Evolutionary conservation across 139 green algal genomes (phyloP), one percentile per base, ranked within the genome.

Genomic region (Zygnema cylindricum): DNA sequence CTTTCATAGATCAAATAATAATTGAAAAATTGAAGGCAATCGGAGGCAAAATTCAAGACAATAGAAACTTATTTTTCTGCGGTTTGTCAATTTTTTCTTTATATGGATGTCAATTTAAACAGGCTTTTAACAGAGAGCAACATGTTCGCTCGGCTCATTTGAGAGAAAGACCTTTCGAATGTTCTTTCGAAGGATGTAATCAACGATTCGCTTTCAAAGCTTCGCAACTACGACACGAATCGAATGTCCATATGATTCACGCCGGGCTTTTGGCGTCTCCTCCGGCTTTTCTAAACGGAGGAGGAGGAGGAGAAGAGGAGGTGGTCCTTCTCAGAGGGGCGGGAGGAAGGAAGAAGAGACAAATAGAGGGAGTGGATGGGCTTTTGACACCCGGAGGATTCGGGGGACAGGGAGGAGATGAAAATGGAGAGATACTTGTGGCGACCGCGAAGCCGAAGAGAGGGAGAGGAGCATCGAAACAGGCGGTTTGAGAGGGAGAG

Each of bases 311-410:
- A 16, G 49, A 63, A 25, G 49, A 63, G 49, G 49, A 63, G 49
- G 7, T 63, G 49, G 49, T 25, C 7, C 7, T 25, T 7, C 49
- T 25, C 7, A 41, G 71, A 11, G 71, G 71, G 21, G 71, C 36
- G 38, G 71, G 71, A 41, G 71, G 71, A 25, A 79, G 71, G 71
- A 79, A 79, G 71, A 41, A 16, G 71, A 3, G 38, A 16, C 36
- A 41, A 16, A 79, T 79, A 41, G 71, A 41, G 36, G 36, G 36
- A 41, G 71, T 79, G 71, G 71, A 79, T 16, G 71, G 71, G 71
- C 71, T 79, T 3, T 16, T 79, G 36, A n/a, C 36, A 11, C 38
- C 71, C 11, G 71, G 38, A 16, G 21, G 7, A 16, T 11, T 79
- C 11, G 38, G 16, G 36, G 38, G 71, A 79, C 7, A 79, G 71